Percentiles rank a stretch among this genome's conserved stretches.
Conservation (phyloP, 768 basidiomycete species). For the Dictyophora rubrovolvata region DNA sequence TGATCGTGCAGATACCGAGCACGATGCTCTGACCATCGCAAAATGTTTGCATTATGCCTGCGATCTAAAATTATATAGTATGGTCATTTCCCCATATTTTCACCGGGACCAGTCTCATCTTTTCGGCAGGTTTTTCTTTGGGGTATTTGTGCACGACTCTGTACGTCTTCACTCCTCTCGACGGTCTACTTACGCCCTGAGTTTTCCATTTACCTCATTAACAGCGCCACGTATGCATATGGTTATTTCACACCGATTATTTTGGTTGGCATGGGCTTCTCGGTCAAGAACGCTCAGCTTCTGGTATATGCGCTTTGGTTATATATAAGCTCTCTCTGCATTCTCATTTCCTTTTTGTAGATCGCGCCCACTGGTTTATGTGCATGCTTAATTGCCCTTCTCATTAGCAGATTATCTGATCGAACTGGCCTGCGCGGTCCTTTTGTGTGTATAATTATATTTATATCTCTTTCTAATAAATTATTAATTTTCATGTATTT, state of each 20-base stretch:
- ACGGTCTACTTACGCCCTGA: too few species aligned
- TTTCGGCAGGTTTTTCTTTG: neutral
- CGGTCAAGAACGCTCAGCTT: slow-evolving; percentile 5
- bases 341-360: neutral
- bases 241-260: slow-evolving; percentile 9
- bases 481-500: neutral
- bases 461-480: neutral
- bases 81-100: too few species aligned
- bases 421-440: neutral
- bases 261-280: slow-evolving; percentile 5
- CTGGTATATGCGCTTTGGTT: neutral
- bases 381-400: slow-evolving; percentile 4
- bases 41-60: slow-evolving; percentile 14
- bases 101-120: neutral
- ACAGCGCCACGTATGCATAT: slow-evolving; percentile 8
- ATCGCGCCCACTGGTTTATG: slow-evolving; percentile 4
- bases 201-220: too few species aligned
- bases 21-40: slow-evolving; percentile 15
- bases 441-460: slow-evolving; percentile 2
- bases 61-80: slow-evolving; percentile 20
- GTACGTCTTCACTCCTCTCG: neutral
- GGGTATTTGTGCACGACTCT: slow-evolving; percentile 5
- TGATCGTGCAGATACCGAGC: slow-evolving; percentile 19
- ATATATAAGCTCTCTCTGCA: neutral
- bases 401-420: slow-evolving; percentile 1